Conservation (phyloP, 2,329 filamentous ascomycete species). For the Diaporthe sp. region DNA sequence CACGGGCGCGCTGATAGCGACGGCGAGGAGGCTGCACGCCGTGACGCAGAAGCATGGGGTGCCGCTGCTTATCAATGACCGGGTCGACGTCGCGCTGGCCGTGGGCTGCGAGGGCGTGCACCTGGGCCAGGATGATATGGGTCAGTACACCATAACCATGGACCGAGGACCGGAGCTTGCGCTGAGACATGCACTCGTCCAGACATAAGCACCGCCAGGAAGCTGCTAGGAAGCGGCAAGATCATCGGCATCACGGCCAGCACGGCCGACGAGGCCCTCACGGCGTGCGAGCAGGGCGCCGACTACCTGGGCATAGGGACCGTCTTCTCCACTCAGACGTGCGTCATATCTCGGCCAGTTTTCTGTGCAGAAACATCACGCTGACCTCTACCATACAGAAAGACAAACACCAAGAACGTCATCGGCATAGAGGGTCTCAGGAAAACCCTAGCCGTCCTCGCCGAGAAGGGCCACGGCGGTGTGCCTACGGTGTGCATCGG, state of each 20-base stretch:
- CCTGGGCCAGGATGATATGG: conserved; percentile 93
- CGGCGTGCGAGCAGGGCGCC: conserved; percentile 79
- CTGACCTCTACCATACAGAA: conserved; percentile 57
- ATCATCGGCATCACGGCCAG: conserved; percentile 93
- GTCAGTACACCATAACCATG: conserved; percentile 62
- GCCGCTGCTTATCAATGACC: conserved; percentile 92
- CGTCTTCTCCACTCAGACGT: conserved; percentile 86
- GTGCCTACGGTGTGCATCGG: conserved; percentile 85
- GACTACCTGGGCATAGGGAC: conserved; percentile 94
- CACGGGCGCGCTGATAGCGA: conserved; percentile 76
- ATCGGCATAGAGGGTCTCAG: conserved; percentile 79
- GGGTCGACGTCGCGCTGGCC: conserved; percentile 87
- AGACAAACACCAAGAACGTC: conserved; percentile 86
- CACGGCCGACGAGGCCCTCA: conserved; percentile 76
- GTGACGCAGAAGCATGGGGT: conserved; percentile 75
- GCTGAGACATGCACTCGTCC: background rate
- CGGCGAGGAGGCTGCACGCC: conserved; percentile 75
- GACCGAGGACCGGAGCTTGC: no score
- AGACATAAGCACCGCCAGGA: conserved; percentile 74
- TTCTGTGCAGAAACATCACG: background rate
- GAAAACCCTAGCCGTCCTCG: conserved; percentile 72
- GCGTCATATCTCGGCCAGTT: conserved; percentile 43
- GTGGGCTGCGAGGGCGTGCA: conserved; percentile 92
- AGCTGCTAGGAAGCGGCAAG: conserved; percentile 77
- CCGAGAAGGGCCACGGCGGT: conserved; percentile 52